Evolutionary conservation across 1,139 yeast species (phyloP).

Genomic region (Ogataea hybrid): DNA sequence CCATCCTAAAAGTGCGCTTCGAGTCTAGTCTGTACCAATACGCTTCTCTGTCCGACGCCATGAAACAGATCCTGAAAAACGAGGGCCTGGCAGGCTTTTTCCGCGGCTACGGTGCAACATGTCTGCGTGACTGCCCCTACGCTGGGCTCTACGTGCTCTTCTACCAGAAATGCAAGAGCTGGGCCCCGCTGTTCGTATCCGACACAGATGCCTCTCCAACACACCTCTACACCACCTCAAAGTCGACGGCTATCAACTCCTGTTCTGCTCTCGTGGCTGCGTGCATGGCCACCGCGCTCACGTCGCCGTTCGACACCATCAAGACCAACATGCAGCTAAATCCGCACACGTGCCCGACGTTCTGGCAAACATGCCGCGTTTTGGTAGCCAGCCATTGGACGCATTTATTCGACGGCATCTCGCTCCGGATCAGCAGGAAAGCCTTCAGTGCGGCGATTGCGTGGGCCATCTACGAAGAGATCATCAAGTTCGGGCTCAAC

Average conservation of each 20-base stretch:
- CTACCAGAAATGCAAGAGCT: conserved; percentile 69
- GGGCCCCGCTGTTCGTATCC: conserved; percentile 19
- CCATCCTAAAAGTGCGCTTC: conserved; percentile 85
- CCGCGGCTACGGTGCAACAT: conserved; percentile 83
- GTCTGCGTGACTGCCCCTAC: conserved; percentile 90
- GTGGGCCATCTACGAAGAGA: conserved; percentile 95
- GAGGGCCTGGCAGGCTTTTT: conserved; percentile 71
- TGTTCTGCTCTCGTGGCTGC: conserved; percentile 75
- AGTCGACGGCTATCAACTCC: conserved; percentile 63
- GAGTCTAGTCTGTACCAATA: conserved; percentile 78
- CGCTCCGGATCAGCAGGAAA: conserved; percentile 78
- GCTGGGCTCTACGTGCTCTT: conserved; percentile 89
- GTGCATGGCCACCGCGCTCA: conserved; percentile 73
- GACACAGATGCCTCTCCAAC: conserved; percentile 1
- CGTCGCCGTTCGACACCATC: conserved; percentile 94
- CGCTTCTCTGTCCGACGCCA: conserved; percentile 62
- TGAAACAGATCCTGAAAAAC: conserved; percentile 49
- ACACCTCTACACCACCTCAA: conserved; percentile 32
- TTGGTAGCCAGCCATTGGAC: conserved; percentile 55
- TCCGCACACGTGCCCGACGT: conserved; percentile 43
- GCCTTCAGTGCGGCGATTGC: conserved; percentile 93
- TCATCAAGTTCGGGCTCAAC: conserved; percentile 43
- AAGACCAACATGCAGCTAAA: conserved; percentile 86
- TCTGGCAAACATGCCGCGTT: conserved; percentile 36
- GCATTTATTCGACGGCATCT: conserved; percentile 78